Percentiles rank a stretch among this genome's conserved stretches.
Evolutionary conservation across 2,329 filamentous ascomycete genomes (phyloP).

Genomic region (Xylaria hypoxylon): DNA sequence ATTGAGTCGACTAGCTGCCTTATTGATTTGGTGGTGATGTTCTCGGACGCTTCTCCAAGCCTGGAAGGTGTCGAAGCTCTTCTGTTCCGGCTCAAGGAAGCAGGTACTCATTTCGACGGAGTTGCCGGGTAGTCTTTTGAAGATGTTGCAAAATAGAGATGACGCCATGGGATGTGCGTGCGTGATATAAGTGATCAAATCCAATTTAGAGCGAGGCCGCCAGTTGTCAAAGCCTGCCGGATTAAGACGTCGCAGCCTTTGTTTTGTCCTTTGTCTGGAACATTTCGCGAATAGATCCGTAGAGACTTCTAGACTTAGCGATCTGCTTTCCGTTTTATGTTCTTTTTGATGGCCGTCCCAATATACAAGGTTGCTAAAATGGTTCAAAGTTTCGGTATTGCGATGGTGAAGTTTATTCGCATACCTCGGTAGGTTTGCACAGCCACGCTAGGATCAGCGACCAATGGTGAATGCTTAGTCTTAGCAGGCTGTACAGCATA

Average conservation of each 20-base stretch:
- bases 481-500: not conserved
- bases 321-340: not conserved
- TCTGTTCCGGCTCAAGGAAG: constrained; percentile 1
- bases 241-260: constrained; percentile 7
- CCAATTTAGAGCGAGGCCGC: not conserved
- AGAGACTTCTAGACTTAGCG: not conserved
- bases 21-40: constrained; percentile 4
- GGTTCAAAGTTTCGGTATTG: not conserved
- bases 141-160: too few species aligned
- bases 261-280: constrained; percentile 6
- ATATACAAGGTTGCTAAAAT: not conserved
- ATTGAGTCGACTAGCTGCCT: constrained; percentile 22
- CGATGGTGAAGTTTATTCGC: not conserved
- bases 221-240: not conserved
- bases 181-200: not conserved
- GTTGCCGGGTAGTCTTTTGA: not conserved
- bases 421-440: not conserved
- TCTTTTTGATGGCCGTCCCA: not conserved
- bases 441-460: not conserved
- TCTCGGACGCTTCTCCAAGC: constrained; percentile 29
- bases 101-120: not conserved
- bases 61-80: not conserved
- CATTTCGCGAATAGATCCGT: not conserved
- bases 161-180: not conserved
- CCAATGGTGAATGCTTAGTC: not conserved